phyloP scores from a whole-genome alignment of 495 filamentous ascomycete genomes.

The Neurospora intermedia region DNA sequence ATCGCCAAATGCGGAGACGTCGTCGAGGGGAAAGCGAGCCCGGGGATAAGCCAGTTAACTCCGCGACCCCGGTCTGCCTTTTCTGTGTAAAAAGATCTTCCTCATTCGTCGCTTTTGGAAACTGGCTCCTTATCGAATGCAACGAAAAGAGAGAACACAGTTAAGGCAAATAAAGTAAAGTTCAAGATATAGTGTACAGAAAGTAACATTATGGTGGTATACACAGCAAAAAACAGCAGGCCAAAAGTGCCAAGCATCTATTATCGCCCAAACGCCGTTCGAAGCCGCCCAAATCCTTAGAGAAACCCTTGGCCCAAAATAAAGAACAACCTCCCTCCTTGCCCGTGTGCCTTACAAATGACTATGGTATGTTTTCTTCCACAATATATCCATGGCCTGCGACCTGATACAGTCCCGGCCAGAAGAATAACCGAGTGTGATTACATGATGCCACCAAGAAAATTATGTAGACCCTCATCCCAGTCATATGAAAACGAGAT shows the following conservation, averaged over 20 bases:
- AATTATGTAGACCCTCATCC: neutral
- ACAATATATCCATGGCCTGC: neutral
- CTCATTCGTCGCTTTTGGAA: neutral
- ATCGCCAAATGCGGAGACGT: neutral
- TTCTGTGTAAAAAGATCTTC: neutral
- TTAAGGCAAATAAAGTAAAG: neutral
- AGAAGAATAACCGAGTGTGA: neutral
- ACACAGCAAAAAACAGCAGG: neutral
- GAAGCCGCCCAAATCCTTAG: neutral
- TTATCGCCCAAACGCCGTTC: conserved; percentile 2
- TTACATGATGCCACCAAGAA: neutral
- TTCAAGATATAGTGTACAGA: neutral
- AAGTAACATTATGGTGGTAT: neutral
- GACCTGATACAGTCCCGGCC: neutral
- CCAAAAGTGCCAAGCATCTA: neutral
- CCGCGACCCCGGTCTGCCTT: neutral
- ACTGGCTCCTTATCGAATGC: neutral
- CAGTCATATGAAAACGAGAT: neutral
- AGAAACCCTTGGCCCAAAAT: neutral
- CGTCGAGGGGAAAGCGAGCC: neutral
- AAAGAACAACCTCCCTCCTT: neutral
- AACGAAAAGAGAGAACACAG: neutral
- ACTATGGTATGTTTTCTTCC: neutral
- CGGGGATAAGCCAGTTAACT: neutral
- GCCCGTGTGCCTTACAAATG: neutral